Evolutionary conservation across 441 rosid genomes (phyloP), one percentile per base, ranked within the genome.

Genomic region (Kokia cookei): DNA sequence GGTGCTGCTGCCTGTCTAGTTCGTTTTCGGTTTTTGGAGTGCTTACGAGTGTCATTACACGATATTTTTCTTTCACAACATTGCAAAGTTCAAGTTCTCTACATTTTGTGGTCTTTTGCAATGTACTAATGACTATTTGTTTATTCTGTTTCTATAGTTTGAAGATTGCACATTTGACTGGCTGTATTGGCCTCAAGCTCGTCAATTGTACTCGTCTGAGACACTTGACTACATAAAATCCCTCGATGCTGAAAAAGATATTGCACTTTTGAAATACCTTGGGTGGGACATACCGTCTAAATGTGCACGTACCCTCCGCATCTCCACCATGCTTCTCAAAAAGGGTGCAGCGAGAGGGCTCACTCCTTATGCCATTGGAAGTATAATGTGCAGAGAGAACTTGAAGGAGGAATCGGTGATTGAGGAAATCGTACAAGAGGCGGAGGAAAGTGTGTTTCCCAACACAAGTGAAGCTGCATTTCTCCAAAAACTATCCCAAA

Each of bases 171-270:
- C 96, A 26, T 91, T 88, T 72, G 96, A 93, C 48, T 89, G 97
- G 97, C 87, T 93, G 2, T 88, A 89, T 73, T 93, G 96, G 96
- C 94, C 97, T 68, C 97, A 91, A 87, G 87, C 97, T 68, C 87
- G 83, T 26, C 84, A 84, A 71, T 86, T 91, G 11, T 93, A 76
- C 82, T 87, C 91, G 35, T 35, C 62, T 0, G 88, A 89, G 78
- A 93, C 86, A 9, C 50, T 82, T 43, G 86, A 85, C 35, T 93
- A 91, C 79, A 84, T 93, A 77, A 82, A 62, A 69, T 84, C 89
- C n/a, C 57, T 93, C 55, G 87, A 93, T 63, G 94, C 91, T n/a
- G 97, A 93, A 68, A 86, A 88, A 80, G 96, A 93, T 81, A 88
- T 91, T 37, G 80, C 79, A 65, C 89, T 88, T 60, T 59, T 93